A percentile compares a stretch with the other conserved stretches of the same genome.
These are phyloP conservation scores for Globisporangium orthogonon DNA, from an alignment of 352 stramenopile genomes.

Conservation along the genomic window DNA sequence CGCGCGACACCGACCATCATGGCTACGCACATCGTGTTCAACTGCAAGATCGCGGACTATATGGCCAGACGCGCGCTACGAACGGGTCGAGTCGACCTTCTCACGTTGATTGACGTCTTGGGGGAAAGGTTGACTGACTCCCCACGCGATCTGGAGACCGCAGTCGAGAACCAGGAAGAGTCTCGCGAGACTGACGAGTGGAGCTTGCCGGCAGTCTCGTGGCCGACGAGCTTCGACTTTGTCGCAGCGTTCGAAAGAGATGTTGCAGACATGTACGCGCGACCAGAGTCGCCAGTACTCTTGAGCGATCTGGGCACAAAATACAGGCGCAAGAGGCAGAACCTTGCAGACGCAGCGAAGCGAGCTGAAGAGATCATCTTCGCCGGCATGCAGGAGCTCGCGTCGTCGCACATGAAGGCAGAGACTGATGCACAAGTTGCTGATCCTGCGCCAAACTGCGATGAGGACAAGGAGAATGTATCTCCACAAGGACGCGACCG, in stretches of 20 bases:
- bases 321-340: not conserved
- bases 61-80: conserved; percentile 8
- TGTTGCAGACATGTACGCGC: no score
- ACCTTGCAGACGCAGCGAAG: conserved; percentile 1
- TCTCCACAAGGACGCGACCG: not conserved
- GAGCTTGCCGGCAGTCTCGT: no score
- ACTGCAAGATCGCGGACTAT: conserved; percentile 8
- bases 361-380: conserved; percentile 3
- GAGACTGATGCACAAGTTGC: not conserved
- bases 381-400: not conserved
- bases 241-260: no score
- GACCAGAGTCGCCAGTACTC: no score
- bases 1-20: conserved; percentile 6
- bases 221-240: no score
- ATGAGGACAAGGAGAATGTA: conserved; percentile 10
- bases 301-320: no score
- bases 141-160: not conserved
- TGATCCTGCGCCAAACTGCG: not conserved
- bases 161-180: not conserved
- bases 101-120: not conserved
- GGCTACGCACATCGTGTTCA: conserved; percentile 9
- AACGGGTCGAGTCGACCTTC: not conserved
- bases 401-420: no score
- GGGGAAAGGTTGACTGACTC: not conserved
- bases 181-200: no score